These are phyloP conservation scores for Aureobasidium sp. DNA, from an alignment of 2,329 filamentous ascomycete genomes.

Conservation along the genomic window DNA sequence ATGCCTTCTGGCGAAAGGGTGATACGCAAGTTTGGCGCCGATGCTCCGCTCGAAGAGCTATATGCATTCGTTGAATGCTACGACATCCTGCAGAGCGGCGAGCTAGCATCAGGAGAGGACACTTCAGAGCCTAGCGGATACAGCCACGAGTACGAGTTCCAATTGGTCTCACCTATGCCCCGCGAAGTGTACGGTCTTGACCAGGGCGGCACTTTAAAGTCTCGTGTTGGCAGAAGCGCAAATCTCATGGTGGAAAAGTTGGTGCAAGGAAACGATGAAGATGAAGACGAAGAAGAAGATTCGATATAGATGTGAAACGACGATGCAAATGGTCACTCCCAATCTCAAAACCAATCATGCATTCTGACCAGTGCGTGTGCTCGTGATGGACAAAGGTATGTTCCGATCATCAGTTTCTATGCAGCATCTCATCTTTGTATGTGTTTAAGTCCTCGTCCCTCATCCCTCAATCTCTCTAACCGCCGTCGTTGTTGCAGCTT, in stretches of 20 bases:
- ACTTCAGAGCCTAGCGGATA: conserved; percentile 56
- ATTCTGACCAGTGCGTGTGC: background rate
- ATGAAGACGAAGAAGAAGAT: conserved; percentile 32
- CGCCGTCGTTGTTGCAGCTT: conserved; percentile 13
- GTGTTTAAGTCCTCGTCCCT: background rate
- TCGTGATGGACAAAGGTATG: background rate
- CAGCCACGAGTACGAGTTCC: conserved; percentile 75
- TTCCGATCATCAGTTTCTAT: background rate
- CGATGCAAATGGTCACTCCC: background rate
- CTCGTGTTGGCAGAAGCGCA: conserved; percentile 71
- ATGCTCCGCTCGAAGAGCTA: conserved; percentile 73
- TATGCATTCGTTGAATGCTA: conserved; percentile 96
- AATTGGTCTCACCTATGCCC: conserved; percentile 77
- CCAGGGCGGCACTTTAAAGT: conserved; percentile 55
- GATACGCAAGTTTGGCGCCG: conserved; percentile 62
- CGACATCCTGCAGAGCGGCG: conserved; percentile 48
- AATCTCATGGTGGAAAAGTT: conserved; percentile 81
- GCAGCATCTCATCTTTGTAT: background rate
- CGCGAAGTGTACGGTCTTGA: conserved; percentile 69
- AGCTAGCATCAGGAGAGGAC: conserved; percentile 28
- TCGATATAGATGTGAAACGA: background rate
- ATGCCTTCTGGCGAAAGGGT: conserved; percentile 63
- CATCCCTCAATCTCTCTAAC: conserved; percentile 17
- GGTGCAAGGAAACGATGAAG: conserved; percentile 43
- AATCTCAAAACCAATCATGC: background rate